Evolutionary conservation across 768 basidiomycete species (phyloP).

Genomic region (Russula emetica): DNA sequence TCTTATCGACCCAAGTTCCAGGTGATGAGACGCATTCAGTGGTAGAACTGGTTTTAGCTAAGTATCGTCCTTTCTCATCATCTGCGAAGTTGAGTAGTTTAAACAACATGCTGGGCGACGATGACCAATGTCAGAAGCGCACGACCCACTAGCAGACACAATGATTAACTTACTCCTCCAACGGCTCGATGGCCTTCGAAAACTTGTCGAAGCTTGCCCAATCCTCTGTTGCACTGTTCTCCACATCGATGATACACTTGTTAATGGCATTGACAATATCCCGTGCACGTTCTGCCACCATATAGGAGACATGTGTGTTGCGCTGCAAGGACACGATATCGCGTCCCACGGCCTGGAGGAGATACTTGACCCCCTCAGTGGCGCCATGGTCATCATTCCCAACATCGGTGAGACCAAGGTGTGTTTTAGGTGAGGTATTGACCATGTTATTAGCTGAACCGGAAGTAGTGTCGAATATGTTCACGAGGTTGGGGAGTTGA

Average conservation of each 20-base stretch:
- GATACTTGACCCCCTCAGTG: slow-evolving; percentile 25
- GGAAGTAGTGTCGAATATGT: neutral
- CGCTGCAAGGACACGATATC: slow-evolving; percentile 25
- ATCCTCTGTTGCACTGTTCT: neutral
- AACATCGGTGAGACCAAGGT: slow-evolving; percentile 6
- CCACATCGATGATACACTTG: slow-evolving; percentile 21
- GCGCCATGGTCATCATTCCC: slow-evolving; percentile 7
- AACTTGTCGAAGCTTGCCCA: slow-evolving; percentile 28
- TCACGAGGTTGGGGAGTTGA: neutral
- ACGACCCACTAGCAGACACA: neutral
- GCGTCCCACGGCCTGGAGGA: slow-evolving; percentile 22
- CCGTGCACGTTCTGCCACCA: slow-evolving; percentile 24
- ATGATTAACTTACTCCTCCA: slow-evolving; percentile 22
- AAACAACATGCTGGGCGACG: slow-evolving; percentile 15
- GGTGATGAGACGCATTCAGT: neutral
- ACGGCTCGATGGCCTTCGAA: slow-evolving; percentile 27
- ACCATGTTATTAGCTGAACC: neutral
- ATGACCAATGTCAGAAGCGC: neutral
- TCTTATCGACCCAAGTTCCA: slow-evolving; percentile 13
- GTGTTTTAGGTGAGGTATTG: neutral
- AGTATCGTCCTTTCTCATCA: slow-evolving; percentile 18
- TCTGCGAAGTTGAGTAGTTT: slow-evolving; percentile 8
- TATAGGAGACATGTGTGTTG: slow-evolving; percentile 27
- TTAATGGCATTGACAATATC: slow-evolving; percentile 26
- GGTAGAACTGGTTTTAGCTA: neutral